Evolutionary conservation across 1,284 basidiomycete species (phyloP).

Genomic region (Moesziomyces parantarcticus): DNA sequence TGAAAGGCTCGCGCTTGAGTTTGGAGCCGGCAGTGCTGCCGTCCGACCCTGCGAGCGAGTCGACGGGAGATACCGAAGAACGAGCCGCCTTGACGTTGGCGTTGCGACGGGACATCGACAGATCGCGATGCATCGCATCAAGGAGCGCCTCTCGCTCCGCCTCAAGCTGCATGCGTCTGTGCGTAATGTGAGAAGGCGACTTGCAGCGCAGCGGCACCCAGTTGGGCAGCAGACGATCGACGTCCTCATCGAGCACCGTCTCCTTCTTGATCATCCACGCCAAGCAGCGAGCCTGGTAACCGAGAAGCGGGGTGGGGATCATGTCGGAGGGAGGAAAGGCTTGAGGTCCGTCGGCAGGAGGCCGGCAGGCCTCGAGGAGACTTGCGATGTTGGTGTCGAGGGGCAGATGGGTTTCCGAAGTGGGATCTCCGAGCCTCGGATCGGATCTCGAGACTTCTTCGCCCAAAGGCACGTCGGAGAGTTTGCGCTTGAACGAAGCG

Average conservation of each 20-base stretch:
- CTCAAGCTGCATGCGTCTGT: slow-evolving; percentile 29
- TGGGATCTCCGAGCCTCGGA: slow-evolving; percentile 26
- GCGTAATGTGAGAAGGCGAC: slow-evolving; percentile 7
- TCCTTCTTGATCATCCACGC: slow-evolving; percentile 49
- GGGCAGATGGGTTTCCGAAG: slow-evolving; percentile 21
- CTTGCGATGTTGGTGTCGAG: slow-evolving; percentile 44
- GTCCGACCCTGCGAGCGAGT: background rate
- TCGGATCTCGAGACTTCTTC: slow-evolving; percentile 18
- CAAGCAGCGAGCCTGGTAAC: slow-evolving; percentile 46
- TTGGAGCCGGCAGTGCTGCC: background rate
- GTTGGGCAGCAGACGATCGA: slow-evolving; percentile 30
- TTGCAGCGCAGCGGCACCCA: slow-evolving; percentile 45
- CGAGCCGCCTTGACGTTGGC: slow-evolving; percentile 25
- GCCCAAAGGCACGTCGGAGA: slow-evolving; percentile 11
- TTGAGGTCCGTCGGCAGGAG: slow-evolving; percentile 23
- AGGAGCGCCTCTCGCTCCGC: slow-evolving; percentile 25
- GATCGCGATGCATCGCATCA: slow-evolving; percentile 23
- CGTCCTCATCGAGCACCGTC: slow-evolving; percentile 34
- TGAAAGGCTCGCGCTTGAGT: slow-evolving; percentile 38
- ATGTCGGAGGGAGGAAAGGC: slow-evolving; percentile 32
- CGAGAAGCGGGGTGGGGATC: slow-evolving; percentile 36
- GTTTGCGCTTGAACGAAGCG: slow-evolving; percentile 6
- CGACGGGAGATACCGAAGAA: background rate
- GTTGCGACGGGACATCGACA: slow-evolving; percentile 24
- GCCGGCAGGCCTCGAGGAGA: slow-evolving; percentile 46